A percentile compares a stretch with the other conserved stretches of the same genome.
phyloP scores from a whole-genome alignment of 129 eudicot genomes.

The Helianthus tuberosus region DNA sequence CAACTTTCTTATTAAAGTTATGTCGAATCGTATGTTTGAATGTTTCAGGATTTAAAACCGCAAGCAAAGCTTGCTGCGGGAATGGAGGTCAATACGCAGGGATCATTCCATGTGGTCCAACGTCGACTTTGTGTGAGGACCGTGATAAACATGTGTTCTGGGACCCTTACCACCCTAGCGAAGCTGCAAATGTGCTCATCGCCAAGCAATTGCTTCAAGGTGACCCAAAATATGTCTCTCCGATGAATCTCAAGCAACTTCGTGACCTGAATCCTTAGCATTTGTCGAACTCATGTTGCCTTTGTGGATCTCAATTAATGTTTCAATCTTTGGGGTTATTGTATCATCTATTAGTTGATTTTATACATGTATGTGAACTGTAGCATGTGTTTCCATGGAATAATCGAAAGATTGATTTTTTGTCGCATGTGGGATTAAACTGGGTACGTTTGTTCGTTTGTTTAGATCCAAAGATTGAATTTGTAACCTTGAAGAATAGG shows the following conservation, averaged over 20 bases:
- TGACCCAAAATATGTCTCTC: conserved; percentile 72
- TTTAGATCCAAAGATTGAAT: too few species aligned
- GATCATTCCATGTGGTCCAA: conserved; percentile 89
- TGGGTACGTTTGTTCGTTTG: too few species aligned
- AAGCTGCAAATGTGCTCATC: conserved; percentile 80
- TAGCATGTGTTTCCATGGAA: conserved; percentile 10
- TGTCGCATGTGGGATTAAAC: too few species aligned
- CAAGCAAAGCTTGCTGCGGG: conserved; percentile 89
- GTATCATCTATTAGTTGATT: conserved; percentile 23
- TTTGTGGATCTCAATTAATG: background rate
- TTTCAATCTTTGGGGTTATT: conserved; percentile 3
- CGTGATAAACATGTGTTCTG: conserved; percentile 90
- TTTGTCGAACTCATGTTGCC: conserved; percentile 1
- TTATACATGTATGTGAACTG: conserved; percentile 22
- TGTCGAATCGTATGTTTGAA: background rate
- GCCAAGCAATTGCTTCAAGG: conserved; percentile 84
- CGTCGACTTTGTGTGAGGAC: conserved; percentile 79
- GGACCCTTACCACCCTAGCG: conserved; percentile 99
- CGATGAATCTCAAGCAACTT: conserved; percentile 76
- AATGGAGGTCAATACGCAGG: conserved; percentile 94
- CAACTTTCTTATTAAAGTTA: too few species aligned
- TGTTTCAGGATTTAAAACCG: conserved; percentile 66
- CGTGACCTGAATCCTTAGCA: conserved; percentile 43
- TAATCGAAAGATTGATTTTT: conserved; percentile 10
- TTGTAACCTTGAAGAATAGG: too few species aligned